Evolutionary conservation across 495 filamentous ascomycete genomes (phyloP).

Genomic region (Corynascus novoguineensis): DNA sequence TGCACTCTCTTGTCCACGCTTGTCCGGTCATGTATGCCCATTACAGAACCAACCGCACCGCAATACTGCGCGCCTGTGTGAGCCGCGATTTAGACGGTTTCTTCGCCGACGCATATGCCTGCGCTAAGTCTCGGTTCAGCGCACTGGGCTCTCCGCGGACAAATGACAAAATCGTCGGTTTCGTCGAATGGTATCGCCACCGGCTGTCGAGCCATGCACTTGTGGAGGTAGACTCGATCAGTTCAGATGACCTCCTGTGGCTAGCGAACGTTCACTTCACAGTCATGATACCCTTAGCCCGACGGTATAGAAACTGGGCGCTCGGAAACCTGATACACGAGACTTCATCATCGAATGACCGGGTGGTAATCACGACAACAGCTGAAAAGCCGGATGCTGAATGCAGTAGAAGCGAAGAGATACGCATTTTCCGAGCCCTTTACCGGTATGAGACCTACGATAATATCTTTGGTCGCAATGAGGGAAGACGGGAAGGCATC

Average conservation of each 20-base stretch:
- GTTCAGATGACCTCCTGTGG: neutral
- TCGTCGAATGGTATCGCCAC: neutral
- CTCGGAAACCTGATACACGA: neutral
- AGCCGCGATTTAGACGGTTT: conserved; percentile 1
- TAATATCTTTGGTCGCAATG: neutral
- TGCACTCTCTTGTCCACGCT: neutral
- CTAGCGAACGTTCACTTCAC: neutral
- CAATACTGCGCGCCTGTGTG: neutral
- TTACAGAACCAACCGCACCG: neutral
- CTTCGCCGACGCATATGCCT: neutral
- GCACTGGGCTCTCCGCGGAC: neutral
- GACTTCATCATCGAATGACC: neutral
- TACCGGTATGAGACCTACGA: neutral
- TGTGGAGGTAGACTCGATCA: neutral
- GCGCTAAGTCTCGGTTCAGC: neutral
- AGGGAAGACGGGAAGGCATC: neutral
- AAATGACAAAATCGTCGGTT: neutral
- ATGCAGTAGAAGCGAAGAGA: neutral
- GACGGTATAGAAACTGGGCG: neutral
- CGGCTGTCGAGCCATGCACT: neutral
- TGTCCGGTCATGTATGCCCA: neutral
- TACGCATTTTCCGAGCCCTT: neutral
- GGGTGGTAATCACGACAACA: neutral
- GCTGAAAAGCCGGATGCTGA: neutral
- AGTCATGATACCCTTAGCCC: neutral